Conservation (phyloP, 139 green algal genomes). For the Closterium sp. region DNA sequence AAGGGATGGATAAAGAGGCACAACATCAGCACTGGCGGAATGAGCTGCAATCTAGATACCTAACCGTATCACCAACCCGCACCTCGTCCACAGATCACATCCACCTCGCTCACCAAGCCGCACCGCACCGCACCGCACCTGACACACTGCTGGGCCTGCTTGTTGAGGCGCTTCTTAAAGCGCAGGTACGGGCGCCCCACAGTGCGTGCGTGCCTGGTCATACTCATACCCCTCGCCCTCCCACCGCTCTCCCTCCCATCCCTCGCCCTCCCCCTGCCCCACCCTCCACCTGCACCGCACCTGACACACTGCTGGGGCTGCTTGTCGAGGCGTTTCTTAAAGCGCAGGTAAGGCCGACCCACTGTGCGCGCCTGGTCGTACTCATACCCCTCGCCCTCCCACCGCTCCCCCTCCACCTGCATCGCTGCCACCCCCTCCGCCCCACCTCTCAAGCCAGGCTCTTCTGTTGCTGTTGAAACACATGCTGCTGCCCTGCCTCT, state of each 20-base stretch:
- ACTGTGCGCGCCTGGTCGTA: conserved; percentile 29
- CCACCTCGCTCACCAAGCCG: background rate
- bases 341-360: conserved; percentile 32
- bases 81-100: background rate
- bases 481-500: conserved; percentile 1
- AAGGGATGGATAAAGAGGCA: background rate
- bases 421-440: background rate
- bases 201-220: conserved; percentile 17
- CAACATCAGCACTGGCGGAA: conserved; percentile 38
- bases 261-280: too few relatives aligned
- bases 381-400: conserved; percentile 46
- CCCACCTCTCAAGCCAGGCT: background rate
- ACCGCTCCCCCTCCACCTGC: conserved; percentile 2
- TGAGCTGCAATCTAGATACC: conserved; percentile 35
- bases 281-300: background rate
- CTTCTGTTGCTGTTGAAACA: too few relatives aligned
- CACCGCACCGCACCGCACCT: conserved; percentile 8
- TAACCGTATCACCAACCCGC: too few relatives aligned
- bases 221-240: conserved; percentile 48
- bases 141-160: conserved; percentile 26
- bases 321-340: conserved; percentile 43
- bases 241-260: conserved; percentile 30
- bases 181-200: conserved; percentile 27
- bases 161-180: conserved; percentile 44
- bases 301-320: conserved; percentile 33